Base-by-base conservation (phyloP, 495 filamentous ascomycete species). In the Neurospora sublineolata region DNA sequence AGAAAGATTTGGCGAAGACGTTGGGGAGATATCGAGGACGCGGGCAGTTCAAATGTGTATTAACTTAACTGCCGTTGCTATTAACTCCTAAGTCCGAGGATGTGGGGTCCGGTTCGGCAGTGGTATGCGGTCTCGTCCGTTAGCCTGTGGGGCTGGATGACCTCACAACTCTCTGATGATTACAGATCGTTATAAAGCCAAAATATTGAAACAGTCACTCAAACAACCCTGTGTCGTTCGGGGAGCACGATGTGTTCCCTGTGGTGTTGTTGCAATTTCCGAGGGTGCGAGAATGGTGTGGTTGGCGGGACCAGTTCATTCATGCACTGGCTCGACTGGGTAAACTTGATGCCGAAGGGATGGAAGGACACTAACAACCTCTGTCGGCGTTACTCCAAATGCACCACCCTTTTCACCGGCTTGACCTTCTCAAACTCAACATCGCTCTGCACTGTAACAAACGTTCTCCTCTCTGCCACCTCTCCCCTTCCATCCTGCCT, bases 391-490 rank as follows among this genome's bases (percentile, higher is more conserved):
- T 33, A 64, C 7, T 64, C 69, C 37, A 73, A 18, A 4, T 8
- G 27, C 42, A 72, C 41, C 70, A 23, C 37, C 37, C 40, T 44
- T 42, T 40, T 67, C 4, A 46, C 67, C 4, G 44, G 37, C 30
- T 8, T 18, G 0, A 72, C 7, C 12, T 68, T 38, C 33, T 42
- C 44, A 69, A 74, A 72, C 23, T 69, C 67, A 23, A 38, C 23
- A 68, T 40, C 46, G 11, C 37, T 58, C 27, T 44, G 37, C 64
- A 74, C 42, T 37, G 44, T 69, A 12, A 72, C 40, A 14, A 67
- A 69, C n/a, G 73, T 74, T 42, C 27, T 16, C 73, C 73, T 72
- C 67, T 72, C 20, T 2, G 70, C 70, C 14, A 52, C 60, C 3
- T 68, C 18, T 27, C 67, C 67, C 6, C 11, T 64, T 64, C 52